Percentiles rank a stretch among this genome's conserved stretches.
phyloP scores from a whole-genome alignment of 2,329 filamentous ascomycete species.

The Chaetomium strumarium region DNA sequence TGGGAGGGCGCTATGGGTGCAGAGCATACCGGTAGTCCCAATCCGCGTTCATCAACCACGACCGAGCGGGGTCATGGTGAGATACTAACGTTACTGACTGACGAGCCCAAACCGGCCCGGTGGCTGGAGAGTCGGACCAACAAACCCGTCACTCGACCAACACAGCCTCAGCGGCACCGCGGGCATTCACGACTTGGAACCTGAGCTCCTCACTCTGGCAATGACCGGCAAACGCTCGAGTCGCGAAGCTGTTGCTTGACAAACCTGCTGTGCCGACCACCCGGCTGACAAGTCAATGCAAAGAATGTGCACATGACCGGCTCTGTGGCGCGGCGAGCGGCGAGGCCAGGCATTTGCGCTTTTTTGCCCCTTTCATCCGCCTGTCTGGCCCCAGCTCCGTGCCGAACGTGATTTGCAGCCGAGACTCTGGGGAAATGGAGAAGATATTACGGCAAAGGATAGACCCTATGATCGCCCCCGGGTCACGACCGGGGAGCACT shows the following conservation, averaged over 20 bases:
- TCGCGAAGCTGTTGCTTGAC: not conserved
- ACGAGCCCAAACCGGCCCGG: not conserved
- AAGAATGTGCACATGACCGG: constrained; percentile 7
- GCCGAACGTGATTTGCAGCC: constrained; percentile 4
- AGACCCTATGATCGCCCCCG: constrained; percentile 11
- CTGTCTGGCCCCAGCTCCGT: not conserved
- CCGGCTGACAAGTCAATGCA: not conserved
- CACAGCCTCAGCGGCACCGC: constrained; percentile 9
- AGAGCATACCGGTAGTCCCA: no score
- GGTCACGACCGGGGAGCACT: constrained; percentile 9
- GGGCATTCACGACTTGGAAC: not conserved
- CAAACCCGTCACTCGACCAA: constrained; percentile 11
- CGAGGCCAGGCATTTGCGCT: not conserved
- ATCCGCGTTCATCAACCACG: not conserved
- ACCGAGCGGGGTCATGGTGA: not conserved
- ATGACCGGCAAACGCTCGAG: not conserved
- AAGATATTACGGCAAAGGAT: not conserved
- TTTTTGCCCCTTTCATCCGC: constrained; percentile 2
- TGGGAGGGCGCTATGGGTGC: no score
- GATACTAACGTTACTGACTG: no score
- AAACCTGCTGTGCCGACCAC: no score
- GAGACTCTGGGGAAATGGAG: constrained; percentile 20
- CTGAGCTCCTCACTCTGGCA: no score
- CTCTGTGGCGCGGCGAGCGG: constrained; percentile 1
- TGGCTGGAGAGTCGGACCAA: constrained; percentile 1